A percentile compares a stretch with the other conserved stretches of the same genome.
phyloP scores from a whole-genome alignment of 352 stramenopile species.

The Phytophthora podocarpi region DNA sequence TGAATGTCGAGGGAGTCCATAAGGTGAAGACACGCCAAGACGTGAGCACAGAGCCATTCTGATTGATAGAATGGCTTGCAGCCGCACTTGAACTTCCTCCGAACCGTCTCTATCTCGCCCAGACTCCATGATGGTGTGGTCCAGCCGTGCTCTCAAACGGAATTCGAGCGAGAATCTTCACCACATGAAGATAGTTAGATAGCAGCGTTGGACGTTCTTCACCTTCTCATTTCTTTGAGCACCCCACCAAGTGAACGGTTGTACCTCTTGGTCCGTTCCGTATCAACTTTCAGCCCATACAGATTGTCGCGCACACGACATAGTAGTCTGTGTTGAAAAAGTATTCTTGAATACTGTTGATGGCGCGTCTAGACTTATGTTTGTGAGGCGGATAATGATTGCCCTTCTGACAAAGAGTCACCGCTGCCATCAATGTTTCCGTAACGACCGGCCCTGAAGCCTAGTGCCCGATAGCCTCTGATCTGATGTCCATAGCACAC shows the following conservation, averaged over 20 bases:
- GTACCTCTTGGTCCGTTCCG: no score
- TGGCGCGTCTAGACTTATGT: not conserved
- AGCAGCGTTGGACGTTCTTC: constrained; percentile 9
- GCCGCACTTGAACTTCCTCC: constrained; percentile 8
- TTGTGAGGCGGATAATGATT: not conserved
- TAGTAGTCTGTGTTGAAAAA: constrained; percentile 16
- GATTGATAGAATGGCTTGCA: constrained; percentile 13
- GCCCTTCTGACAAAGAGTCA: not conserved
- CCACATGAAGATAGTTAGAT: constrained; percentile 3
- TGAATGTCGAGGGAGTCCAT: not conserved
- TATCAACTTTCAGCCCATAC: not conserved
- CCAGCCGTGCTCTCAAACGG: no score
- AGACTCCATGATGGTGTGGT: no score
- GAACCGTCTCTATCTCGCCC: constrained; percentile 5
- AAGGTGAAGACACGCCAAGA: constrained; percentile 10
- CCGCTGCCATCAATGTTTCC: not conserved
- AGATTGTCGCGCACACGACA: constrained; percentile 3
- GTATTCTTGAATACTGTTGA: not conserved
- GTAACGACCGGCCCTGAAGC: not conserved
- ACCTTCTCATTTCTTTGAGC: no score
- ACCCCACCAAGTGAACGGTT: no score
- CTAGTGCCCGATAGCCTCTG: not conserved
- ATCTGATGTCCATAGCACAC: not conserved
- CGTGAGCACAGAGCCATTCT: constrained; percentile 9
- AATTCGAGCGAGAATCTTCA: no score